A percentile compares a stretch with the other conserved stretches of the same genome.
phyloP scores from a whole-genome alignment of 805 yeast species.

The Cyberlindnera suaveolens region DNA sequence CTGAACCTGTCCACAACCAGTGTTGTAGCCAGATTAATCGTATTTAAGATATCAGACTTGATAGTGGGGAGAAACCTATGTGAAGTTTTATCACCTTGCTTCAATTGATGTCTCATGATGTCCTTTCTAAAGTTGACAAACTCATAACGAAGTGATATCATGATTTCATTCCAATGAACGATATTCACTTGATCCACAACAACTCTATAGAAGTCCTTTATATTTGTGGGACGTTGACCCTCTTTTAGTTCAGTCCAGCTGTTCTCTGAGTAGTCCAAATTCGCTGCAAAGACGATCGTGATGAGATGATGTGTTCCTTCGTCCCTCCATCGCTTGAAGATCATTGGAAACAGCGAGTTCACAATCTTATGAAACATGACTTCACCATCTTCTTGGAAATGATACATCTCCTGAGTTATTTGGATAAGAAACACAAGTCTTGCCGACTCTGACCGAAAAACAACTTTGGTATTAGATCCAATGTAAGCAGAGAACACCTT shows the following conservation, averaged over 20 bases:
- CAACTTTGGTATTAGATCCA: slow-evolving; percentile 67
- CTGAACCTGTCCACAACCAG: slow-evolving; percentile 69
- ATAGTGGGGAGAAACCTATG: slow-evolving; percentile 71
- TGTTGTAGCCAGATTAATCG: slow-evolving; percentile 78
- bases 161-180: slow-evolving; percentile 83
- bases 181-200: slow-evolving; percentile 94
- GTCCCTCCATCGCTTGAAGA: slow-evolving; percentile 82
- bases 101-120: slow-evolving; percentile 43
- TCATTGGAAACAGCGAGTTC: slow-evolving; percentile 85
- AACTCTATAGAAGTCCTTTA: slow-evolving; percentile 80
- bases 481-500: slow-evolving; percentile 71
- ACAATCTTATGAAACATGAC: slow-evolving; percentile 88
- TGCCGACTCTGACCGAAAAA: slow-evolving; percentile 89
- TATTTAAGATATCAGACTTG: slow-evolving; percentile 85
- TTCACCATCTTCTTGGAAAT: slow-evolving; percentile 94
- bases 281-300: slow-evolving; percentile 79
- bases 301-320: slow-evolving; percentile 86
- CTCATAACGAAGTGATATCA: slow-evolving; percentile 80
- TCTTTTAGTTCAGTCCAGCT: slow-evolving; percentile 54
- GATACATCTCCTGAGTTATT: slow-evolving; percentile 95
- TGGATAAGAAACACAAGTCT: slow-evolving; percentile 78
- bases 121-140: slow-evolving; percentile 78
- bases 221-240: slow-evolving; percentile 65
- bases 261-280: slow-evolving; percentile 50
- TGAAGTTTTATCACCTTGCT: slow-evolving; percentile 25